Evolutionary conservation across 306 rosid species (phyloP).

Genomic region (Pyrus bretschneideri): DNA sequence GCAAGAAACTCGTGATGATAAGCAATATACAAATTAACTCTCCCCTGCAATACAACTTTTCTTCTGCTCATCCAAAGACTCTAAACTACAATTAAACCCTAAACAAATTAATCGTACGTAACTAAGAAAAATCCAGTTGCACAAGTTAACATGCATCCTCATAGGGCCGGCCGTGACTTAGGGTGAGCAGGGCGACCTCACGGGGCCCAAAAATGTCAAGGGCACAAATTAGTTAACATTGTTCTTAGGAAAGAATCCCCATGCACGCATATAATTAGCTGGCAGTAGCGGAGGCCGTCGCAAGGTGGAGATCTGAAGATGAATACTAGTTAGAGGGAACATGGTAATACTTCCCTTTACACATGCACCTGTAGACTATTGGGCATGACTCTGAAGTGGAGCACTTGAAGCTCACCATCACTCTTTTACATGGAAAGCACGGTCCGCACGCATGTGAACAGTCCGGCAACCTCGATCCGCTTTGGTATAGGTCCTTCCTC

Average conservation of each 20-base stretch:
- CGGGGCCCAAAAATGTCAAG: too few species aligned
- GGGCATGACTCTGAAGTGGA: constrained; percentile 83
- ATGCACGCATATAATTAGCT: not conserved
- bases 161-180: not conserved
- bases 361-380: constrained; percentile 68
- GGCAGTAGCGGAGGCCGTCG: not conserved
- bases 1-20: not conserved
- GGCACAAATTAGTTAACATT: not conserved
- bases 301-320: not conserved
- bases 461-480: constrained; percentile 79
- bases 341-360: constrained; percentile 88
- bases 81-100: not conserved
- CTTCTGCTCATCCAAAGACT: not conserved
- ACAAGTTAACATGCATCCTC: not conserved
- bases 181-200: not conserved
- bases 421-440: constrained; percentile 92
- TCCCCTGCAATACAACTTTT: not conserved
- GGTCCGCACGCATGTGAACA: constrained; percentile 96
- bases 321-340: constrained; percentile 59
- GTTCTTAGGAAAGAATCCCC: not conserved
- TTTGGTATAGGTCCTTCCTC: constrained; percentile 57
- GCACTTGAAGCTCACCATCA: constrained; percentile 85
- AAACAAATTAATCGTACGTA: not conserved
- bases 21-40: not conserved
- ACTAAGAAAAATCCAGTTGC: not conserved